Percentiles rank a stretch among this genome's conserved stretches.
Evolutionary conservation across 257 asterid genomes (phyloP).

Genomic region (Eucommia ulmoides): DNA sequence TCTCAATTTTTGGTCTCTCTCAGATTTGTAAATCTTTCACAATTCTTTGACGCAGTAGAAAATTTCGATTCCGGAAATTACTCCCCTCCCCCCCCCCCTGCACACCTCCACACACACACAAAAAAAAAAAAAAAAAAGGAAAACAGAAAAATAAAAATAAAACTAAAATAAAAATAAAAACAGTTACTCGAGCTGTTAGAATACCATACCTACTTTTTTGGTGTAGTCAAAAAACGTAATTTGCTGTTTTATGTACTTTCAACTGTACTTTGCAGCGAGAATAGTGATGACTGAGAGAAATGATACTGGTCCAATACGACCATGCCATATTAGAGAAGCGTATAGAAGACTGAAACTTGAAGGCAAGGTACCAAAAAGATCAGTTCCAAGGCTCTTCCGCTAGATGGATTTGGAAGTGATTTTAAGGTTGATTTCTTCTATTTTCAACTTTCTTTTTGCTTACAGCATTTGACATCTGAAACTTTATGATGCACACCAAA

Average conservation of each 20-base stretch:
- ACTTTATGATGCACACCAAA: too few species aligned
- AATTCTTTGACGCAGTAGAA: neutral
- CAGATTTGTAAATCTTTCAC: too few species aligned
- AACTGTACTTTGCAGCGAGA: slow-evolving; percentile 44
- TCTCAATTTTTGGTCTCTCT: neutral
- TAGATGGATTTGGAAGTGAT: slow-evolving; percentile 13
- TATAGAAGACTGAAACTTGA: slow-evolving; percentile 80
- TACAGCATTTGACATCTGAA: neutral
- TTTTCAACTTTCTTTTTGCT: neutral
- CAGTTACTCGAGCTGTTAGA: too few species aligned
- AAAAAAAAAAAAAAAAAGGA: too few species aligned
- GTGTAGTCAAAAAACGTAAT: neutral
- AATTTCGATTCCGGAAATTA: neutral
- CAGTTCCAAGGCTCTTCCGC: slow-evolving; percentile 82
- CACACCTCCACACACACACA: neutral
- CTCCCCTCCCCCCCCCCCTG: neutral
- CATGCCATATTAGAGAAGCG: slow-evolving; percentile 93
- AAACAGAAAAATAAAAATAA: too few species aligned
- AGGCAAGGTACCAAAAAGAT: slow-evolving; percentile 72
- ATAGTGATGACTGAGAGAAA: slow-evolving; percentile 72
- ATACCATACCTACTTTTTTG: neutral
- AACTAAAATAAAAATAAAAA: too few species aligned
- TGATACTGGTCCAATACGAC: slow-evolving; percentile 88
- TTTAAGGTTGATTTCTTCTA: neutral
- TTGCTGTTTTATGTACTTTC: neutral